Percentiles rank a stretch among this genome's conserved stretches.
Conservation (phyloP, 2,329 filamentous ascomycete genomes). For the Talaromyces sp. region DNA sequence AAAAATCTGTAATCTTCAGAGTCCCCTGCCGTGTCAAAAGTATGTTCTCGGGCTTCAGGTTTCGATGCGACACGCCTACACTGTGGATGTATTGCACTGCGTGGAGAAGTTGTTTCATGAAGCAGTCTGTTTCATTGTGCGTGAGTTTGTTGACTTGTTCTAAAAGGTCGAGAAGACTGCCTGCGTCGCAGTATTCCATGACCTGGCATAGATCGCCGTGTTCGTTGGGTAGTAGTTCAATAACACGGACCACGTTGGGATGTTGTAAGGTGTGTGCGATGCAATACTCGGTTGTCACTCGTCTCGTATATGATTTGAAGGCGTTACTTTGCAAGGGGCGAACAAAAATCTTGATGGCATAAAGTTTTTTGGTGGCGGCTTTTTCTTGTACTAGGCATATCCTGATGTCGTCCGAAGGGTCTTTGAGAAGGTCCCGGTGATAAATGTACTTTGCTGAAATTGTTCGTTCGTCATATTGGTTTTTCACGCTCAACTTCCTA, state of each 20-base stretch:
- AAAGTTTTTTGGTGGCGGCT: slow-evolving; percentile 16
- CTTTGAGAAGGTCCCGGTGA: slow-evolving; percentile 2
- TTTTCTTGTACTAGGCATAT: slow-evolving; percentile 14
- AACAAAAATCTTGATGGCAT: slow-evolving; percentile 33
- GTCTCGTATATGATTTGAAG: slow-evolving; percentile 1
- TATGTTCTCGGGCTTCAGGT: slow-evolving; percentile 93
- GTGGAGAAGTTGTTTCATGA: slow-evolving; percentile 65
- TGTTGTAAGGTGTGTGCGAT: slow-evolving; percentile 26
- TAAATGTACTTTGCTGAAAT: slow-evolving; percentile 2
- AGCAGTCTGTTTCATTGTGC: slow-evolving; percentile 74
- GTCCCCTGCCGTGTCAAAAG: slow-evolving; percentile 76
- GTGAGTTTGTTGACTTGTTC: slow-evolving; percentile 78
- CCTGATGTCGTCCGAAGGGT: not conserved
- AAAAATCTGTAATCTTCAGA: slow-evolving; percentile 90
- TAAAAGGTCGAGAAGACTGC: slow-evolving; percentile 80
- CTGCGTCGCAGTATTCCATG: slow-evolving; percentile 64
- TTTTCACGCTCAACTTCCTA: not conserved
- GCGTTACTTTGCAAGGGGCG: slow-evolving; percentile 10
- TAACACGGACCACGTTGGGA: slow-evolving; percentile 31
- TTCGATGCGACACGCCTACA: slow-evolving; percentile 83
- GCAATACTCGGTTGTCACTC: slow-evolving; percentile 12
- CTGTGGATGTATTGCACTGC: slow-evolving; percentile 66
- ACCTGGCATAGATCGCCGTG: slow-evolving; percentile 31
- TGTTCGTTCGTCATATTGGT: not conserved
- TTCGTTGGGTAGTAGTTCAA: slow-evolving; percentile 30